Evolutionary conservation across 805 yeast genomes (phyloP).

Genomic region (Citeromyces nyonsensis): DNA sequence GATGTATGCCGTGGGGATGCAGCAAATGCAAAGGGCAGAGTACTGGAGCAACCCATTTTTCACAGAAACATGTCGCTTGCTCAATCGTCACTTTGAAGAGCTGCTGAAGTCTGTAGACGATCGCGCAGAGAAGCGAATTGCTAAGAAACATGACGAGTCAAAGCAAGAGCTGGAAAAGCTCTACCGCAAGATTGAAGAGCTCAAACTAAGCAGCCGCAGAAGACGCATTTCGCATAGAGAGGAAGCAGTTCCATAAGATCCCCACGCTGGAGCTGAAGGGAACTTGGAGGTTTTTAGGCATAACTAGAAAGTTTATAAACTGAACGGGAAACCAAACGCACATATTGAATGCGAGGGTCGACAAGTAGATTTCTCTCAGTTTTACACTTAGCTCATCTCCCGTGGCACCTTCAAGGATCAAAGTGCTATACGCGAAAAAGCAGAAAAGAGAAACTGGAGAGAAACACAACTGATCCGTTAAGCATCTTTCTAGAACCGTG

Average conservation of each 20-base stretch:
- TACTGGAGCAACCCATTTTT: no score
- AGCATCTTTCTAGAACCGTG: slow-evolving; percentile 71
- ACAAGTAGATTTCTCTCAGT: slow-evolving; percentile 47
- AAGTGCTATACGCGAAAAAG: slow-evolving; percentile 75
- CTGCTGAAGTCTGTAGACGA: no score
- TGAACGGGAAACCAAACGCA: slow-evolving; percentile 79
- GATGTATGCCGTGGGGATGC: no score
- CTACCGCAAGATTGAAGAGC: neutral
- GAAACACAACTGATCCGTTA: slow-evolving; percentile 80
- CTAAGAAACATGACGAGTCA: no score
- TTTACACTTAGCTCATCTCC: slow-evolving; percentile 47
- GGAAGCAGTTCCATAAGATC: slow-evolving; percentile 87
- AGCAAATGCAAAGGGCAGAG: no score
- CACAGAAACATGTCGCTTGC: no score
- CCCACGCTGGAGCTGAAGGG: slow-evolving; percentile 82
- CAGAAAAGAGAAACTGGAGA: slow-evolving; percentile 75
- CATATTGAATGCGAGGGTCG: slow-evolving; percentile 53
- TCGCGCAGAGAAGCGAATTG: no score
- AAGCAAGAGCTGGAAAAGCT: no score
- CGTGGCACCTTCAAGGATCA: slow-evolving; percentile 64
- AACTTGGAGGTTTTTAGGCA: slow-evolving; percentile 67
- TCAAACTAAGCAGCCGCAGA: slow-evolving; percentile 4
- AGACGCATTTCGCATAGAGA: slow-evolving; percentile 61
- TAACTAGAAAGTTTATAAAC: slow-evolving; percentile 52
- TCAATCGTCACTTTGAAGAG: no score